These are phyloP conservation scores for Fallopia convolvulus DNA, from an alignment of 148 eudicot genomes.

Conservation along the genomic window DNA sequence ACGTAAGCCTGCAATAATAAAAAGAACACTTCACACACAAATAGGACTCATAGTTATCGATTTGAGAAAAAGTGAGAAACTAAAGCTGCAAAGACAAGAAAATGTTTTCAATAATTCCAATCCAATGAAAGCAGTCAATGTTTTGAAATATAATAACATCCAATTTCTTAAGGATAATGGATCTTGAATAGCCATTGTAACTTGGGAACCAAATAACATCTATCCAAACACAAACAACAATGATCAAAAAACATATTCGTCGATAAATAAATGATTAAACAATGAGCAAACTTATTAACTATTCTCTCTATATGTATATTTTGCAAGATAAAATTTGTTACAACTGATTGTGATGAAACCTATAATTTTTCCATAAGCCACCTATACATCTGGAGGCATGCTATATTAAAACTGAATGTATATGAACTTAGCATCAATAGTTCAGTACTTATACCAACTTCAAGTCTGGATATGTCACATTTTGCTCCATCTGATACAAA, in stretches of 20 bases:
- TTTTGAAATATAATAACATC: background rate
- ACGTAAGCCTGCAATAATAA: conserved; percentile 61
- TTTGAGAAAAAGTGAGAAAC: background rate
- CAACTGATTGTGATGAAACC: background rate
- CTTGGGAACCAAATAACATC: conserved; percentile 81
- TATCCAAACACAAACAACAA: conserved; percentile 18
- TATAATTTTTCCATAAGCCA: background rate
- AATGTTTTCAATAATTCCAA: background rate
- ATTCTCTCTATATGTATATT: background rate
- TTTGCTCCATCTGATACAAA: conserved; percentile 97
- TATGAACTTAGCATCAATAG: background rate
- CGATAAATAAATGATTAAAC: background rate
- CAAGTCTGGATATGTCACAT: conserved; percentile 91
- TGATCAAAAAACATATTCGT: background rate
- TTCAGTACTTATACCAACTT: conserved; percentile 29
- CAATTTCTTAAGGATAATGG: conserved; percentile 36
- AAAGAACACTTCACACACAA: background rate
- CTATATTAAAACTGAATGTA: background rate
- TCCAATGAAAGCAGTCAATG: background rate
- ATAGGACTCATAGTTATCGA: background rate
- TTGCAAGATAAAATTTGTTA: background rate
- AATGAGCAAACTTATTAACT: background rate
- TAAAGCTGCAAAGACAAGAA: background rate
- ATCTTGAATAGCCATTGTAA: conserved; percentile 82
- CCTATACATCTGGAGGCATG: background rate